Conservation (phyloP, 2,329 filamentous ascomycete genomes). For the Cadophora sp. region DNA sequence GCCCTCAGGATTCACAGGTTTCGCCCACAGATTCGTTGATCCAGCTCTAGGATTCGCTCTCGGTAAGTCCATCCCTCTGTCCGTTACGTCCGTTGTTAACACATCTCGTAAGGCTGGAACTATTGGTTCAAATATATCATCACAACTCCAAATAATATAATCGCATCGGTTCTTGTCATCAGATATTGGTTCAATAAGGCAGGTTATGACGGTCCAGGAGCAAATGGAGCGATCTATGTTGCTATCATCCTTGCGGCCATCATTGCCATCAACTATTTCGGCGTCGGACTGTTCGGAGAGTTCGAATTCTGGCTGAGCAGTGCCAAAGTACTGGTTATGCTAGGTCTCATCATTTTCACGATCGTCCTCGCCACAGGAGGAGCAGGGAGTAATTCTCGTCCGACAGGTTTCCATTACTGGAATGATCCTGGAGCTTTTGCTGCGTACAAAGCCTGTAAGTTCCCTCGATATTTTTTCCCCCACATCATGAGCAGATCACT, state of each 20-base stretch:
- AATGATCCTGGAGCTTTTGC: constrained; percentile 52
- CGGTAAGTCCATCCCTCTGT: constrained; percentile 52
- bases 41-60: constrained; percentile 82
- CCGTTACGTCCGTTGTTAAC: constrained; percentile 5
- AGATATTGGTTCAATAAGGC: constrained; percentile 73
- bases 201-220: constrained; percentile 38
- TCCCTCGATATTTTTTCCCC: no score
- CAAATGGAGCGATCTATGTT: constrained; percentile 84
- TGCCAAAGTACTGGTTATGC: constrained; percentile 69
- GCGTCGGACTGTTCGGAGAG: constrained; percentile 44
- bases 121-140: constrained; percentile 70
- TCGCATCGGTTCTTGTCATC: constrained; percentile 79
- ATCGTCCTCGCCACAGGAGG: constrained; percentile 69
- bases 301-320: constrained; percentile 64
- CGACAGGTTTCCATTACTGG: constrained; percentile 59
- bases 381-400: constrained; percentile 59
- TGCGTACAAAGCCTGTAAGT: constrained; percentile 37
- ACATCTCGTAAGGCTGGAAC: constrained; percentile 31
- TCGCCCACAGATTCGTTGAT: constrained; percentile 80
- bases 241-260: constrained; percentile 71
- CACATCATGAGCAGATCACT: background rate
- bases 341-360: constrained; percentile 70
- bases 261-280: constrained; percentile 70
- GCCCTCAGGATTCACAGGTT: constrained; percentile 80
- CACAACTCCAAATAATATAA: constrained; percentile 83